These are phyloP conservation scores for Hemileia vastatrix DNA, from an alignment of 1,284 basidiomycete genomes.

Conservation along the genomic window DNA sequence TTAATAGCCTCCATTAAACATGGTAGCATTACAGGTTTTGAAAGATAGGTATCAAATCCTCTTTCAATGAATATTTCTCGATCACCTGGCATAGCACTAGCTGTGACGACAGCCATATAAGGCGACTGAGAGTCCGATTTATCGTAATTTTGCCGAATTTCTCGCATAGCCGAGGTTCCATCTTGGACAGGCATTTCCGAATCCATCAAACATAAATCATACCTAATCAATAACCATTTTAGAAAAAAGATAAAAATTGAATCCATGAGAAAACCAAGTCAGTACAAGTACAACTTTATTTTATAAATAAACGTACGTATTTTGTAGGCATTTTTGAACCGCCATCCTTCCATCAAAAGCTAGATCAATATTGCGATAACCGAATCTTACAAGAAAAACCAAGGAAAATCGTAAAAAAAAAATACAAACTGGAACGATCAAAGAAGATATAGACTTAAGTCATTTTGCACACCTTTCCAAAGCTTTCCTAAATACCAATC, in stretches of 20 bases:
- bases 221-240: too few relatives aligned
- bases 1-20: neutral
- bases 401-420: constrained; percentile 28
- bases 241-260: neutral
- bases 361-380: constrained; percentile 38
- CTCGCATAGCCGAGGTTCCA: neutral
- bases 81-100: neutral
- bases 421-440: too few relatives aligned
- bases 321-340: constrained; percentile 36
- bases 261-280: neutral
- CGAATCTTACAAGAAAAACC: constrained; percentile 41
- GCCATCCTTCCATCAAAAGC: constrained; percentile 41
- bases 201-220: constrained; percentile 43
- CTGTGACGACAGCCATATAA: neutral
- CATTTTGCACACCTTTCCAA: neutral
- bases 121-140: neutral
- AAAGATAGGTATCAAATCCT: neutral
- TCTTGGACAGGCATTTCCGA: constrained; percentile 40
- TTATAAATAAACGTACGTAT: constrained; percentile 24
- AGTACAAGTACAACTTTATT: neutral
- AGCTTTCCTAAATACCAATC: constrained; percentile 25
- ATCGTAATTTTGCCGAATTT: neutral
- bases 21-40: neutral
- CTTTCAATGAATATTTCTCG: neutral
- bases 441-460: too few relatives aligned